Evolutionary conservation across 495 filamentous ascomycete species (phyloP).

Genomic region (Bacidia gigantensis): DNA sequence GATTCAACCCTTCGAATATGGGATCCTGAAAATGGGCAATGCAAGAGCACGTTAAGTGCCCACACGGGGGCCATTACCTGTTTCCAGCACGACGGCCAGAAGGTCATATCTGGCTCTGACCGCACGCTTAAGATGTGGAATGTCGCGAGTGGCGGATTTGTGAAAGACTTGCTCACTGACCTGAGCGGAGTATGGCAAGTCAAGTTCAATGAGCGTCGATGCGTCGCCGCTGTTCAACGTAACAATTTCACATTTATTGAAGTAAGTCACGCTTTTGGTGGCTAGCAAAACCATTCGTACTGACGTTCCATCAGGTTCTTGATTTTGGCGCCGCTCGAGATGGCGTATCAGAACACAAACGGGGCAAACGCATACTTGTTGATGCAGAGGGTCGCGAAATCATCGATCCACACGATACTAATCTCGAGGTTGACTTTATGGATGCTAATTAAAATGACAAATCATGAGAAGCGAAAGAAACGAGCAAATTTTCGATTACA

Average conservation of each 20-base stretch:
- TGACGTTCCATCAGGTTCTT: conserved; percentile 43
- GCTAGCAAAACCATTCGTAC: background rate
- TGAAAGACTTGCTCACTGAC: conserved; percentile 90
- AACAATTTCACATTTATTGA: conserved; percentile 89
- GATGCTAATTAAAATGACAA: conserved; percentile 29
- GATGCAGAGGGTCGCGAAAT: conserved; percentile 42
- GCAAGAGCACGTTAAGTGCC: conserved; percentile 75
- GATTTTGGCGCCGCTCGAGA: conserved; percentile 86
- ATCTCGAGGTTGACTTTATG: conserved; percentile 29
- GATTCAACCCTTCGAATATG: conserved; percentile 93
- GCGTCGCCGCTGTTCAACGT: conserved; percentile 91
- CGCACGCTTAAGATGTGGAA: conserved; percentile 99
- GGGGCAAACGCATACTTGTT: conserved; percentile 69
- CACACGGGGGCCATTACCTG: conserved; percentile 97
- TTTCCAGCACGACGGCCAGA: conserved; percentile 95
- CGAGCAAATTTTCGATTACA: too few relatives aligned
- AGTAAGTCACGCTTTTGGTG: conserved; percentile 38
- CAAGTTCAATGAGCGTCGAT: conserved; percentile 88
- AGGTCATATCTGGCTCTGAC: conserved; percentile 92
- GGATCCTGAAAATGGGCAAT: conserved; percentile 89
- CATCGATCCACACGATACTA: conserved; percentile 20
- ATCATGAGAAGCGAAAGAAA: too few relatives aligned
- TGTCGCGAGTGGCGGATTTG: conserved; percentile 77
- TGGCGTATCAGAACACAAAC: conserved; percentile 56
- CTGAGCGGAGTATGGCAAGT: conserved; percentile 97